Evolutionary conservation across 305 asterid genomes (phyloP).

Genomic region (Andrographis paniculata): DNA sequence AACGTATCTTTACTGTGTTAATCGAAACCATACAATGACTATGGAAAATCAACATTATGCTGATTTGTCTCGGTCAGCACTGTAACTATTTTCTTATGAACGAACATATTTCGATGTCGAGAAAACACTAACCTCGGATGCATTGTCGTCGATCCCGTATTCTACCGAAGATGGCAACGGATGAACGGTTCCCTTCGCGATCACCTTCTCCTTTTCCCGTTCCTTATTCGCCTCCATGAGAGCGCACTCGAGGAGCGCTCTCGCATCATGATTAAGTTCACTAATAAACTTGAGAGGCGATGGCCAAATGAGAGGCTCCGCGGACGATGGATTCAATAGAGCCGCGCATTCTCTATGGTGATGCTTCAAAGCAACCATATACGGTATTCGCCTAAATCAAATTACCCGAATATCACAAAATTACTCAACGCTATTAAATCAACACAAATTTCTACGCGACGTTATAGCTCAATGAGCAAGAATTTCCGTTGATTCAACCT

Average conservation of each 20-base stretch:
- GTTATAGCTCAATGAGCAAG: not conserved
- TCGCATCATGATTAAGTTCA: constrained; percentile 83
- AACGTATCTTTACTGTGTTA: too few relatives aligned
- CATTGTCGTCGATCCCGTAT: constrained; percentile 47
- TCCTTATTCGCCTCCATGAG: constrained; percentile 77
- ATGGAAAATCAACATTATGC: too few relatives aligned
- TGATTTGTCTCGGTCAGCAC: too few relatives aligned
- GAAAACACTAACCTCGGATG: constrained; percentile 62
- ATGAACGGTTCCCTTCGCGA: constrained; percentile 58
- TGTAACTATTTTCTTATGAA: too few relatives aligned
- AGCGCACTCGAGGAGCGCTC: constrained; percentile 65
- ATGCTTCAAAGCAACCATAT: constrained; percentile 64
- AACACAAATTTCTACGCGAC: not conserved
- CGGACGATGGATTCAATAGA: constrained; percentile 80
- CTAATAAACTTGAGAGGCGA: constrained; percentile 83
- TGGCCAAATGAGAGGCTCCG: constrained; percentile 98
- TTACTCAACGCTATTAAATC: not conserved
- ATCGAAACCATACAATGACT: too few relatives aligned
- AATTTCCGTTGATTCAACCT: too few relatives aligned
- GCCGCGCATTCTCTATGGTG: constrained; percentile 86
- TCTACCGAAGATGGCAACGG: constrained; percentile 50
- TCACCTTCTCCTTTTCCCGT: constrained; percentile 58
- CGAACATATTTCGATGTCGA: too few relatives aligned
- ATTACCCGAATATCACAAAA: not conserved
- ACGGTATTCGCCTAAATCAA: constrained; percentile 78